A percentile compares a stretch with the other conserved stretches of the same genome.
These are phyloP conservation scores for Colletotrichum tropicale DNA, from an alignment of 2,329 filamentous ascomycete genomes.

Conservation along the genomic window DNA sequence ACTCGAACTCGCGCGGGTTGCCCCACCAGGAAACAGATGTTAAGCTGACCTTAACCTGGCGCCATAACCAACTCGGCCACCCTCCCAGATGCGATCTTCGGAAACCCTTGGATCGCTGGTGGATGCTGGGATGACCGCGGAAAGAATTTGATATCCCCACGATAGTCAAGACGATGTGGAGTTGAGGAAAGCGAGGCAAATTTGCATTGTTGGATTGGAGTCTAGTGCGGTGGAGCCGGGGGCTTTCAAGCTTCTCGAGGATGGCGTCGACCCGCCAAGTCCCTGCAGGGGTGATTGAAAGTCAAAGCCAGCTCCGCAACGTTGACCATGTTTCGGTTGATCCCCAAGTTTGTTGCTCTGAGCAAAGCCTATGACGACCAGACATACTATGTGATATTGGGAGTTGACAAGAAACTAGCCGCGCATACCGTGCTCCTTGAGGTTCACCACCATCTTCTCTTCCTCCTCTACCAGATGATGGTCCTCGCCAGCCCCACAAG, in stretches of 20 bases:
- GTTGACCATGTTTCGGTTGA: not conserved
- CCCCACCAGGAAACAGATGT: not conserved
- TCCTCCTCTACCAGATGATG: not conserved
- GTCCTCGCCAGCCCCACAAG: not conserved
- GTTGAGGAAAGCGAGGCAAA: not conserved
- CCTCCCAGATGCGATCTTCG: not conserved
- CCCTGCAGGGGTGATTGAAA: not conserved
- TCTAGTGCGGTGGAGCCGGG: not conserved
- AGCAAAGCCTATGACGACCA: not conserved
- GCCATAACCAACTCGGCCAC: not conserved
- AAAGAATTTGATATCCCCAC: not conserved
- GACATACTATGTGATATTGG: not conserved
- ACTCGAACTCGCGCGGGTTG: not conserved
- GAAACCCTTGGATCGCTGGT: not conserved
- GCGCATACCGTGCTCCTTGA: not conserved
- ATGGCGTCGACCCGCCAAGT: not conserved
- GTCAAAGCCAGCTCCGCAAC: not conserved
- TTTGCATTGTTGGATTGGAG: not conserved
- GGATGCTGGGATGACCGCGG: fast-evolving
- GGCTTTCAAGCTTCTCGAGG: not conserved
- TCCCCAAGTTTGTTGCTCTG: not conserved
- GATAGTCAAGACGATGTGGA: not conserved
- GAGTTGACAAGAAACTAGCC: not conserved
- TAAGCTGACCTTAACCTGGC: not conserved
- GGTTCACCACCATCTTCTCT: not conserved